Conservation (phyloP, 2,329 filamentous ascomycete species). For the Alternaria sp. region DNA sequence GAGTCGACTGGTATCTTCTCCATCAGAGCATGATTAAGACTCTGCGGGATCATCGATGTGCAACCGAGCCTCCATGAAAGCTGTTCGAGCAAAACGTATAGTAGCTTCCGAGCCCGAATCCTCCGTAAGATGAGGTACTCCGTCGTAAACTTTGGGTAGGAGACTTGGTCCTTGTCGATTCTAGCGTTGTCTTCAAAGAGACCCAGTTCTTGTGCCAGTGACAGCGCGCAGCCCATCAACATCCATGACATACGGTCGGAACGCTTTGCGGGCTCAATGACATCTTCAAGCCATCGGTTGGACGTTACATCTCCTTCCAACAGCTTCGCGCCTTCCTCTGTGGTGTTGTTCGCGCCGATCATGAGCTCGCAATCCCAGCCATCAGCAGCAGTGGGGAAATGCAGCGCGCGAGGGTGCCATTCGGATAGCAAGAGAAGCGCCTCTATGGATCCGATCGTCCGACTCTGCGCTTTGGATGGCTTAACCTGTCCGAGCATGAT, state of each 20-base stretch:
- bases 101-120: slow-evolving; percentile 43
- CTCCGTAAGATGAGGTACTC: slow-evolving; percentile 42
- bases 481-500: slow-evolving; percentile 63
- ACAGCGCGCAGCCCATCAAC: slow-evolving; percentile 61
- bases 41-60: slow-evolving; percentile 59
- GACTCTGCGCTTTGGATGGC: slow-evolving; percentile 56
- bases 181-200: slow-evolving; percentile 54
- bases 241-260: slow-evolving; percentile 68
- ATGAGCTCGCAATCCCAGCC: slow-evolving; percentile 63
- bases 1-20: slow-evolving; percentile 50
- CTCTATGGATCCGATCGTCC: slow-evolving; percentile 61
- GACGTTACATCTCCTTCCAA: slow-evolving; percentile 46
- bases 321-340: slow-evolving; percentile 41
- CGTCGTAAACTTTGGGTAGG: slow-evolving; percentile 39
- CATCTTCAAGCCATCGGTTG: slow-evolving; percentile 59
- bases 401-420: slow-evolving; percentile 62
- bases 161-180: slow-evolving; percentile 44
- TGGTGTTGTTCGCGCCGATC: slow-evolving; percentile 50
- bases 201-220: slow-evolving; percentile 60
- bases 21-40: slow-evolving; percentile 47
- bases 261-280: slow-evolving; percentile 60
- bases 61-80: slow-evolving; percentile 59
- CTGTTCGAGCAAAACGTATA: slow-evolving; percentile 58
- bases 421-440: slow-evolving; percentile 61
- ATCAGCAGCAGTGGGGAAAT: slow-evolving; percentile 60